Evolutionary conservation across 495 filamentous ascomycete species (phyloP), one percentile per base, ranked within the genome.

Genomic region (Neurospora africana): DNA sequence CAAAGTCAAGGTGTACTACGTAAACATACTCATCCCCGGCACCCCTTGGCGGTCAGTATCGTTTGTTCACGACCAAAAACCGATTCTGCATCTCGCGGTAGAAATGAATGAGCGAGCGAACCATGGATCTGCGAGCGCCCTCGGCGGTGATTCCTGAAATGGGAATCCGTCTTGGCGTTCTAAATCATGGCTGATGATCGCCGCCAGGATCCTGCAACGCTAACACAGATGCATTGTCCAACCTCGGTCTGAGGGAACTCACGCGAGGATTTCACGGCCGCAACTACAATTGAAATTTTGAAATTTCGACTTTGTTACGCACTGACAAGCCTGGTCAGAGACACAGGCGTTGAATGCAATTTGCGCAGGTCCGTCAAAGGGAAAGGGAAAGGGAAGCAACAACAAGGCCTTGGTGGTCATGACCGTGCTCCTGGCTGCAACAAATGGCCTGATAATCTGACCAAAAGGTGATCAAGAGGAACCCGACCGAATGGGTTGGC

Each of bases 111-210:
- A 68, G 47, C 33, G 44, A 65, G 70, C 70, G 47, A 71, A 69
- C 47, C 53, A 65, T 11, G 37, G 9, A 38, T 19, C 53, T 65
- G 43, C 70, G 41, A 13, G 38, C 67, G 27, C 67, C 40, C 21
- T 58, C 74, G 76, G 75, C 74, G 77, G 76, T 68, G 75, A 71
- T 76, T 58, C 77, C 77, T 27, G 40, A 61, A 76, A 72, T 3
- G 77, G 77, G 38, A 78, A 78, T 21, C 77, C 77, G 77, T 58
- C 67, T 41, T 41, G 41, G 23, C 53, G 53, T 68, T 70, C 23
- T 27, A 44, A 39, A 40, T 70, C 33, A 58, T 43, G 43, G 40
- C 69, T 53, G 69, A 23, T 68, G 72, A 74, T 75, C 70, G 74
- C 68, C 72, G 40, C 70, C 58, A 40, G 74, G 47, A 74, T 74